Evolutionary conservation across 768 basidiomycete species (phyloP), one percentile per base, ranked within the genome.

Genomic region (Leucogyrophana mollusca): DNA sequence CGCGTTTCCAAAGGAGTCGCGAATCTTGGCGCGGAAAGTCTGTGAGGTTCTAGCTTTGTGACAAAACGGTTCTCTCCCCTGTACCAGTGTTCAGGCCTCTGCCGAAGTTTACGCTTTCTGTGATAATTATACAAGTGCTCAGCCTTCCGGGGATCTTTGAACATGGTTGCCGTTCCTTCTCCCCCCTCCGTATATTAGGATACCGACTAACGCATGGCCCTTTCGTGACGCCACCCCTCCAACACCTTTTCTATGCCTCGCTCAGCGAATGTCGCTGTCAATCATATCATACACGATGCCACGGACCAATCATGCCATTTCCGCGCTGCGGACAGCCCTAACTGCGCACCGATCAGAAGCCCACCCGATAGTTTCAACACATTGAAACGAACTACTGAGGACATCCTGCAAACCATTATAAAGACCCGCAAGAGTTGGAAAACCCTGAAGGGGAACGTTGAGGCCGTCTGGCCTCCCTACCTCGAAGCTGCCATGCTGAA

Each of bases 401-500:
- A 83, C 47, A 82, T 84, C 51, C 77, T 86, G 62, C 73, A 80
- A 58, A 78, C 79, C 39, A 81, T 88, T 50, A 77, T 85, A 52
- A 79, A 74, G 50, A 77, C 77, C 34, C 78, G 87, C 53, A 87
- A 87, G 65, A 83, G 77, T 57, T 89, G 85, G 84, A 86, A 87
- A 60, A 86, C 83, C 0, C 65, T 83, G 21, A 78, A 79, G 59
- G 86, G 84, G 36, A 55, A 54, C 37, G 79, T 81, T 23, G 86
- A 89, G 60, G 76, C 83, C 9, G 86, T 90, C 17, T 89, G 87
- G 87, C 87, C 87, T 43, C 85, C 83, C 9, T 78, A 84, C 55
- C 79, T 90, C 41, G 87, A 90, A 69, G 85, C 82, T 22, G 83
- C 84, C 33, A 71, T 90, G 53, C 76, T 90, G 34, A 82, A 87